A percentile compares a stretch with the other conserved stretches of the same genome.
phyloP scores from a whole-genome alignment of 768 basidiomycete species.

The Lactifluus volemus region DNA sequence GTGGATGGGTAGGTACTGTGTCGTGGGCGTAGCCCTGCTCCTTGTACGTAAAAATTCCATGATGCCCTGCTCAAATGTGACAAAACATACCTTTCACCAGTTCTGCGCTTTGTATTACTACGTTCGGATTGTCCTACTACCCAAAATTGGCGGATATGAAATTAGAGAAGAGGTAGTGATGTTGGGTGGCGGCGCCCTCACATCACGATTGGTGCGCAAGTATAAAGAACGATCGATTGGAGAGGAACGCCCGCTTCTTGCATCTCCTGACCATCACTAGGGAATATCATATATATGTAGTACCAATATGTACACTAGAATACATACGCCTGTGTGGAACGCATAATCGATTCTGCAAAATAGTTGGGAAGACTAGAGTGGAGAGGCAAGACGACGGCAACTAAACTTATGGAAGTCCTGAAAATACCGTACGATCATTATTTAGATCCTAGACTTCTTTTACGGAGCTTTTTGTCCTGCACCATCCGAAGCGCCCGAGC shows the following conservation, averaged over 20 bases:
- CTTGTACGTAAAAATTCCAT: slow-evolving; percentile 16
- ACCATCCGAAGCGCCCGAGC: neutral
- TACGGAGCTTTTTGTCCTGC: neutral
- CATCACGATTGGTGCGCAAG: slow-evolving; percentile 14
- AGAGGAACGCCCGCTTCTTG: slow-evolving; percentile 19
- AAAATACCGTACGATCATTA: neutral
- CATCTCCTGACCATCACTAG: neutral
- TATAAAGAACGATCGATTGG: neutral
- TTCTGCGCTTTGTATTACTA: slow-evolving; percentile 25
- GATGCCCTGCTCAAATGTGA: neutral
- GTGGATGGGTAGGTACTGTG: slow-evolving; percentile 21
- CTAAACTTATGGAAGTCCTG: neutral
- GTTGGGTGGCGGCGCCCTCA: slow-evolving; percentile 14
- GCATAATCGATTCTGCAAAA: neutral
- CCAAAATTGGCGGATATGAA: slow-evolving; percentile 36
- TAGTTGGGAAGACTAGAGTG: neutral
- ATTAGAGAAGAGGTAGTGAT: slow-evolving; percentile 33
- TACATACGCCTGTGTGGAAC: neutral
- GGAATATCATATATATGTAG: neutral
- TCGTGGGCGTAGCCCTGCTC: slow-evolving; percentile 25
- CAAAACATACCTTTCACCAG: neutral
- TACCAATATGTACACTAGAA: neutral
- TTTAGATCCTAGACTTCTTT: neutral
- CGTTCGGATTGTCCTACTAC: slow-evolving; percentile 38
- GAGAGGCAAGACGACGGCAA: neutral